Evolutionary conservation across 2,329 filamentous ascomycete species (phyloP).

Genomic region (Fragosphaeria purpurea): DNA sequence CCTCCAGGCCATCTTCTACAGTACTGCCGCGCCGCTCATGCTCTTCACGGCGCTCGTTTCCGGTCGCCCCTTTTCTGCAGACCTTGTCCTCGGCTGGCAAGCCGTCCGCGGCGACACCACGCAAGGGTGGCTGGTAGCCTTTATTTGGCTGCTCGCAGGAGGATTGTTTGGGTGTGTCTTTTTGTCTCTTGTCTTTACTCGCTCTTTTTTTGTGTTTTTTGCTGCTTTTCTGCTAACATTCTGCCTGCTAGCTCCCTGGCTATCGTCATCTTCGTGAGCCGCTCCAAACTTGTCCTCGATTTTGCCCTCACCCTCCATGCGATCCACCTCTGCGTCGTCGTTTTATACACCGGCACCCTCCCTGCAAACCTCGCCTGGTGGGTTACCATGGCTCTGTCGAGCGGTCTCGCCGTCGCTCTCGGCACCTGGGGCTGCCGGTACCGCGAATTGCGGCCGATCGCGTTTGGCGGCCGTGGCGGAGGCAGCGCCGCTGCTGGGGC

Average conservation of each 20-base stretch:
- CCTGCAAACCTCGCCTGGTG: constrained; percentile 84
- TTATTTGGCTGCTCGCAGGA: constrained; percentile 48
- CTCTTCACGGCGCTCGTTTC: constrained; percentile 50
- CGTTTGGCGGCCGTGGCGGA: constrained; percentile 57
- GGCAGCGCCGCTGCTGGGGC: constrained; percentile 15
- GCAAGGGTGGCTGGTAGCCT: constrained; percentile 48
- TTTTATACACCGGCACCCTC: constrained; percentile 65
- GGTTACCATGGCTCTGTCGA: constrained; percentile 44
- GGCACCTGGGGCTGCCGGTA: constrained; percentile 89
- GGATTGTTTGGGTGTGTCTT: constrained; percentile 39
- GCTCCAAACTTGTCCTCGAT: constrained; percentile 89
- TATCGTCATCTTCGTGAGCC: constrained; percentile 71
- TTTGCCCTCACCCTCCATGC: constrained; percentile 70
- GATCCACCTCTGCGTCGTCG: constrained; percentile 34
- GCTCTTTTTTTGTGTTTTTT: background rate
- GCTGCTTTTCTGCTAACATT: background rate
- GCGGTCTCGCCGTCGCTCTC: constrained; percentile 41
- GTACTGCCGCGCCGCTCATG: constrained; percentile 39
- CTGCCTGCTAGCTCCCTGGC: constrained; percentile 57
- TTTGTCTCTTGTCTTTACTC: constrained; percentile 3
- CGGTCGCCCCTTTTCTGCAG: constrained; percentile 42
- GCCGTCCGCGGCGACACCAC: constrained; percentile 52
- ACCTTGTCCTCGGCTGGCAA: constrained; percentile 49
- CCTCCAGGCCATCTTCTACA: constrained; percentile 48
- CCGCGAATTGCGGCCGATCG: constrained; percentile 79